Evolutionary conservation across 257 asterid species (phyloP), one percentile per base, ranked within the genome.

Genomic region (Fraxinus excelsior): DNA sequence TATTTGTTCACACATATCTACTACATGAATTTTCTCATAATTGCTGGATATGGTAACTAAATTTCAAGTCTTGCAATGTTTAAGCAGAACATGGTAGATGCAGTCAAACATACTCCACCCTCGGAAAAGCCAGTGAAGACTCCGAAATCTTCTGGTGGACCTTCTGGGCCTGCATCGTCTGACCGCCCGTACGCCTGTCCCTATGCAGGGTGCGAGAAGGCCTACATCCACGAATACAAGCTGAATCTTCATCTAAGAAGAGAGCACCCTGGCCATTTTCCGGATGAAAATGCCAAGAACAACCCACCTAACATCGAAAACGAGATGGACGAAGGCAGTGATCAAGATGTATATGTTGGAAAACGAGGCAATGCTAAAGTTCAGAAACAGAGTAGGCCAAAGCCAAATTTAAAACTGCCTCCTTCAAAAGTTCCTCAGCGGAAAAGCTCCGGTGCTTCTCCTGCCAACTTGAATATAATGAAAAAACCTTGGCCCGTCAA

Each of bases 151-250:
- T 23, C 88, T 12, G 68, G 89, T 6, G 85, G 83, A 73, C 80
- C 86, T 37, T 78, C 89, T 10, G 91, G 89, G 71, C 89, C 94
- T 4, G 85, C 92, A 64, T 84, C 99, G 32, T 80, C 95, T 1
- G 97, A 96, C 64, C 97, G 99, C 8, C 99, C 99, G 4, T 90
- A 90, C 29, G 96, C 82, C 18, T 96, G 99, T 60, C 99, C 99
- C 0, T 96, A 96, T 0, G 90, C 92, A 44, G 98, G 97, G 29
- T 96, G 99, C 80, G 99, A 92, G 79, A 96, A 96, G 86, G 97
- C 98, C 53, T 96, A 96, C 93, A 93, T 93, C 85, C 99, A 96
- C 25, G 99, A 96, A 81, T 96, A 96, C 97, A 96, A 96, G 86
- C 95, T 96, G 29, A 96, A 96, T 81, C 99, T 96, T 79, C 99